A percentile compares a stretch with the other conserved stretches of the same genome.
phyloP scores from a whole-genome alignment of 129 eudicot species.

The Flaveria ramosissima region DNA sequence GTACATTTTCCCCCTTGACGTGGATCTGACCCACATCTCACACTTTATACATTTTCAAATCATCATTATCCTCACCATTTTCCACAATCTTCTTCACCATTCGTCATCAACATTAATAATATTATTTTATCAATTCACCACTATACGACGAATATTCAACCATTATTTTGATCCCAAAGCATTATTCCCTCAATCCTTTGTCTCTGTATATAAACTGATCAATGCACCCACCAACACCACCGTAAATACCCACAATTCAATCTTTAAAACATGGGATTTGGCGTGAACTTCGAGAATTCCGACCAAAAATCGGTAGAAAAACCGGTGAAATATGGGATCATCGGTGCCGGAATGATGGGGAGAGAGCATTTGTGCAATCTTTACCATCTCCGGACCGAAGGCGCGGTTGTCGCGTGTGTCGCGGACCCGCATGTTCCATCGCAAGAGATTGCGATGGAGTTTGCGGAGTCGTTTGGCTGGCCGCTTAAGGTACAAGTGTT shows the following conservation, averaged over 20 bases:
- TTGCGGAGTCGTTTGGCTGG: slow-evolving; percentile 76
- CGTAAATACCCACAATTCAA: neutral
- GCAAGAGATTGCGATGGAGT: slow-evolving; percentile 50
- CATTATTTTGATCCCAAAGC: slow-evolving; percentile 22
- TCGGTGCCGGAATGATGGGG: slow-evolving; percentile 99
- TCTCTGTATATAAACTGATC: slow-evolving; percentile 19
- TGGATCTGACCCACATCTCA: neutral
- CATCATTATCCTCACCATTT: neutral
- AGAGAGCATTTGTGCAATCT: slow-evolving; percentile 89
- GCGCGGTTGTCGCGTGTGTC: slow-evolving; percentile 72
- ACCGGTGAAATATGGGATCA: slow-evolving; percentile 72
- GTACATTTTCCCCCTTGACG: neutral
- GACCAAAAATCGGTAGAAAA: neutral
- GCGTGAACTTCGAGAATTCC: neutral
- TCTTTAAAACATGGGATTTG: slow-evolving; percentile 12
- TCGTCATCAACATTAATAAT: neutral
- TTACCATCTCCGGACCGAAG: slow-evolving; percentile 63
- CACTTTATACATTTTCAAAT: neutral
- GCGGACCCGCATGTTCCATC: slow-evolving; percentile 91
- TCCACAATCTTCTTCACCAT: slow-evolving; percentile 18
- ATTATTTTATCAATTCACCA: neutral
- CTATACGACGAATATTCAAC: slow-evolving; percentile 23
- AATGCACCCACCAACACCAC: slow-evolving; percentile 24
- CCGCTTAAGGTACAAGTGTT: slow-evolving; percentile 62
- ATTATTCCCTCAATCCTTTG: slow-evolving; percentile 12